Conservation (phyloP, 768 basidiomycete species). For the Rhodotorula taiwanensis region DNA sequence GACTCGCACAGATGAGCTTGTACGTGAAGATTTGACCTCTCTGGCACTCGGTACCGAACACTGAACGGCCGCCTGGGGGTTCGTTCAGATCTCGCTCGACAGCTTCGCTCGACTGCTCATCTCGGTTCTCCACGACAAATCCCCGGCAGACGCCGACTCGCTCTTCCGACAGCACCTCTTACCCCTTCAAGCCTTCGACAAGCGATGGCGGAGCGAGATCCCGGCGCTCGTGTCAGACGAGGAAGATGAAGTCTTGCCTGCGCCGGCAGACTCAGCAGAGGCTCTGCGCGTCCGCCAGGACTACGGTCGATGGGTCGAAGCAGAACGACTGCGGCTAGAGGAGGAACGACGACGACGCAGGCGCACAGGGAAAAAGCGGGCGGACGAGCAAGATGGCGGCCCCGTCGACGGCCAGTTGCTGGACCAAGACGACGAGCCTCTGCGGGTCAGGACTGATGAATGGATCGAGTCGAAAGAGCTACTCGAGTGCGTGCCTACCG, state of each 20-base stretch:
- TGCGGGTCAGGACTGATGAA: background rate
- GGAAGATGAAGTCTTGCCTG: background rate
- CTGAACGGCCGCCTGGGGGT: no score
- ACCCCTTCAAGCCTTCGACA: conserved; percentile 30
- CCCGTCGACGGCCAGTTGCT: background rate
- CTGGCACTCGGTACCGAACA: no score
- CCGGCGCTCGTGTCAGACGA: background rate
- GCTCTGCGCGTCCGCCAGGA: background rate
- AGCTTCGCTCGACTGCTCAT: conserved; percentile 27
- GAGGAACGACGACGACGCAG: conserved; percentile 3
- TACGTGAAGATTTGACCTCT: no score
- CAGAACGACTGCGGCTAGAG: conserved; percentile 8
- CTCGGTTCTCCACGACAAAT: background rate
- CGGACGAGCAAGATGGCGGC: conserved; percentile 2
- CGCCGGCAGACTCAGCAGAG: background rate
- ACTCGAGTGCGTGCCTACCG: conserved; percentile 1
- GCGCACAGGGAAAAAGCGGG: conserved; percentile 20
- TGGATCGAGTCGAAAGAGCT: conserved; percentile 21
- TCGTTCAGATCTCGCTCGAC: conserved; percentile 21
- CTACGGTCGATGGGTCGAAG: conserved; percentile 5
- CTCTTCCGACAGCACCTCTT: conserved; percentile 8
- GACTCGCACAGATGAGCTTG: background rate
- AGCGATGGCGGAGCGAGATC: conserved; percentile 7
- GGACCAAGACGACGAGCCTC: background rate
- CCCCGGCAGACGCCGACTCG: background rate